phyloP scores from a whole-genome alignment of 2,329 filamentous ascomycete genomes.

The Alternaria brassicicola region DNA sequence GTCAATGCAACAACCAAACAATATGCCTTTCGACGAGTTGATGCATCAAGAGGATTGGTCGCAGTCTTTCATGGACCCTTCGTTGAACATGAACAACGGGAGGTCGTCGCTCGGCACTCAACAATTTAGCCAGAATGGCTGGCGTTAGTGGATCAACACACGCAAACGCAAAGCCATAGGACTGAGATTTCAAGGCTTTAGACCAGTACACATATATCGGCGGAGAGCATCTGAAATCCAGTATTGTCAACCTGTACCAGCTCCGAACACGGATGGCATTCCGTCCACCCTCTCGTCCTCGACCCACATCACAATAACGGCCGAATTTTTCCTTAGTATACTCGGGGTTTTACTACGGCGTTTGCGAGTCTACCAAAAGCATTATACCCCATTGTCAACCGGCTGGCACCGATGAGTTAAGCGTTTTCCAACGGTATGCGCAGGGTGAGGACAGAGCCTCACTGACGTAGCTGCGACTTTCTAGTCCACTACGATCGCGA shows the following conservation, averaged over 20 bases:
- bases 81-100: slow-evolving; percentile 34
- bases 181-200: neutral
- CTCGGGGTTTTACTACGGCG: slow-evolving; percentile 10
- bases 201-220: neutral
- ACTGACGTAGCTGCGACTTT: slow-evolving; percentile 8
- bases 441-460: slow-evolving; percentile 11
- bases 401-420: slow-evolving; percentile 24
- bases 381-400: slow-evolving; percentile 25
- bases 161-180: neutral
- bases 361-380: slow-evolving; percentile 14
- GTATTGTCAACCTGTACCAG: neutral
- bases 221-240: neutral
- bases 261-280: neutral
- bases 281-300: neutral
- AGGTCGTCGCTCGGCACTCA: slow-evolving; percentile 28
- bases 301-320: slow-evolving; percentile 6
- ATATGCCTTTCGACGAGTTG: slow-evolving; percentile 47
- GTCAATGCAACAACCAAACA: slow-evolving; percentile 30
- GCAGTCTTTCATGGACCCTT: slow-evolving; percentile 47
- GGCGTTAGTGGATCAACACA: slow-evolving; percentile 23
- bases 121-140: slow-evolving; percentile 27
- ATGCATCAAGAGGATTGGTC: slow-evolving; percentile 51
- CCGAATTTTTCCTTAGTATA: slow-evolving; percentile 5
- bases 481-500: slow-evolving; percentile 2
- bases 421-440: slow-evolving; percentile 14